Percentiles rank a stretch among this genome's conserved stretches.
phyloP scores from a whole-genome alignment of 1,284 basidiomycete genomes.

The Cutaneotrichosporon dermatis region DNA sequence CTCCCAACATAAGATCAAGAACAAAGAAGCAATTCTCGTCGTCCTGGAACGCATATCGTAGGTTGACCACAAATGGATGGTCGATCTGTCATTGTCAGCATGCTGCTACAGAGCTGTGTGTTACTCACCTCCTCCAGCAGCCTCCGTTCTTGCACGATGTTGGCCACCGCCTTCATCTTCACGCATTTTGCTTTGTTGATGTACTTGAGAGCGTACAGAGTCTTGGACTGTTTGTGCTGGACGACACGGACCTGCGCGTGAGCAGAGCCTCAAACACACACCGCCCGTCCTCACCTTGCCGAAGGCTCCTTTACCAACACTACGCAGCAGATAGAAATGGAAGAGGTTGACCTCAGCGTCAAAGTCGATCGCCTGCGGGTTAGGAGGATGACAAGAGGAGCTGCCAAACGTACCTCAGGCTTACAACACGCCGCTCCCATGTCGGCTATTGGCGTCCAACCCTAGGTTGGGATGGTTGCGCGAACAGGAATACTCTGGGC shows the following conservation, averaged over 20 bases:
- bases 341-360: constrained; percentile 96
- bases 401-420: constrained; percentile 50
- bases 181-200: constrained; percentile 98
- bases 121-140: constrained; percentile 77
- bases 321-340: constrained; percentile 88
- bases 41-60: constrained; percentile 96
- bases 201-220: constrained; percentile 95
- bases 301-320: constrained; percentile 96
- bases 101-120: neutral
- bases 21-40: constrained; percentile 98
- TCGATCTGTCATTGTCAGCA: constrained; percentile 62
- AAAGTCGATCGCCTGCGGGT: constrained; percentile 84
- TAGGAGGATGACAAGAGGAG: neutral
- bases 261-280: neutral
- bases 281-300: constrained; percentile 59
- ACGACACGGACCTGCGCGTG: constrained; percentile 81
- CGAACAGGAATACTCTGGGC: neutral
- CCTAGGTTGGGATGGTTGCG: neutral
- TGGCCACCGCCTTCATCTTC: constrained; percentile 95
- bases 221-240: constrained; percentile 93
- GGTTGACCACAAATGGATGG: constrained; percentile 87
- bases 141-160: constrained; percentile 91
- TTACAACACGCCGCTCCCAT: constrained; percentile 56
- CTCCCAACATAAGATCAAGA: constrained; percentile 91
- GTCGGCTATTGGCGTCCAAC: neutral